Evolutionary conservation across 345 rosid genomes (phyloP).

Genomic region (Eucalyptus dawsonii): DNA sequence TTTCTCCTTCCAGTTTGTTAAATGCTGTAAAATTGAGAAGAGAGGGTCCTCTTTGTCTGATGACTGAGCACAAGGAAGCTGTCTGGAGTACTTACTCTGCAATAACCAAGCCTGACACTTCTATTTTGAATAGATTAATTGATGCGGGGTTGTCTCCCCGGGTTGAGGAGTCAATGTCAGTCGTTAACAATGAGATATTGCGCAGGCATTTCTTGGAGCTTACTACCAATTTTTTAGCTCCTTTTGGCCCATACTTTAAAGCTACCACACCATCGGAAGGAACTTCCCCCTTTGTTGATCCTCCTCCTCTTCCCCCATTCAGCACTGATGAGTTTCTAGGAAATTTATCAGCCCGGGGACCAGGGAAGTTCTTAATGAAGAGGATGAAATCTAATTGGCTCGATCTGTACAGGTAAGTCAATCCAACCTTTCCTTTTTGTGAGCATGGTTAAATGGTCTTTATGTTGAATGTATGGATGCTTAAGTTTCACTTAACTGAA

Average conservation of each 20-base stretch:
- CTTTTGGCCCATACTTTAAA: slow-evolving; percentile 89
- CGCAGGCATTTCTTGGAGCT: slow-evolving; percentile 97
- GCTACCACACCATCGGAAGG: slow-evolving; percentile 78
- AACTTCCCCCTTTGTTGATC: slow-evolving; percentile 76
- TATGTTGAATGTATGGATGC: neutral
- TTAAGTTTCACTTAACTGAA: neutral
- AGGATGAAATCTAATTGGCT: slow-evolving; percentile 98
- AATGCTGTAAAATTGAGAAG: slow-evolving; percentile 77
- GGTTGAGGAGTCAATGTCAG: slow-evolving; percentile 98
- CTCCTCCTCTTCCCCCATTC: slow-evolving; percentile 72
- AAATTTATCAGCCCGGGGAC: slow-evolving; percentile 76
- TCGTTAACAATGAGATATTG: slow-evolving; percentile 91
- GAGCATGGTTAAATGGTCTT: neutral
- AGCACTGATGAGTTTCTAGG: slow-evolving; percentile 60
- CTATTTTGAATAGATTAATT: slow-evolving; percentile 82
- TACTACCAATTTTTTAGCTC: slow-evolving; percentile 90
- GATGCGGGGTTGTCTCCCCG: slow-evolving; percentile 95
- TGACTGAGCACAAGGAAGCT: slow-evolving; percentile 99
- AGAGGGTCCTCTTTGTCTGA: slow-evolving; percentile 94
- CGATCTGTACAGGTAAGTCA: slow-evolving; percentile 73
- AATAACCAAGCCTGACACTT: slow-evolving; percentile 89
- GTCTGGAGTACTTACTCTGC: slow-evolving; percentile 80
- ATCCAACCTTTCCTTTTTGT: neutral
- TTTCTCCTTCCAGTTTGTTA: slow-evolving; percentile 78
- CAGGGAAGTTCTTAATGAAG: slow-evolving; percentile 83